Conservation (phyloP, 495 filamentous ascomycete genomes). For the Zalerion maritima region DNA sequence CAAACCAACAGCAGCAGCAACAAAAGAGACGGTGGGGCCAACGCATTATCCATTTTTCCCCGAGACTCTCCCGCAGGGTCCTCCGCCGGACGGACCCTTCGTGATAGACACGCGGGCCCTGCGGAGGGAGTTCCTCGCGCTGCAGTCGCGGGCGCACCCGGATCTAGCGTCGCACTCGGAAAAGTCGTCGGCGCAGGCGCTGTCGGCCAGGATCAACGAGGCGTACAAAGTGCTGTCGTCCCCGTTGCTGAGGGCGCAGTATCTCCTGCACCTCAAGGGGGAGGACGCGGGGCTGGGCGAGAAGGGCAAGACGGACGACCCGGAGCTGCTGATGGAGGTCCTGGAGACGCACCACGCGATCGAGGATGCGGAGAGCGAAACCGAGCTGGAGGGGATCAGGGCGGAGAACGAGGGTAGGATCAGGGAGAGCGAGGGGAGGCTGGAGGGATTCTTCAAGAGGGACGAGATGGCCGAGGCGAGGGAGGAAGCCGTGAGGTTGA, state of each 20-base stretch:
- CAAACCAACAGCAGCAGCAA: no score
- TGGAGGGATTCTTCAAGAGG: constrained; percentile 48
- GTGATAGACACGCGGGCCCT: constrained; percentile 50
- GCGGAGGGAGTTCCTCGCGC: constrained; percentile 68
- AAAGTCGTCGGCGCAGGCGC: constrained; percentile 52
- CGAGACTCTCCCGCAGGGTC: constrained; percentile 58
- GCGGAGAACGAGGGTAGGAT: constrained; percentile 55
- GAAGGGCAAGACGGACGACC: constrained; percentile 49
- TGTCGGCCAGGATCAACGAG: constrained; percentile 69
- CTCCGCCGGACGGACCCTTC: constrained; percentile 69
- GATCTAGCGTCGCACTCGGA: constrained; percentile 33
- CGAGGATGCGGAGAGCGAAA: constrained; percentile 56
- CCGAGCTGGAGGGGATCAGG: constrained; percentile 43
- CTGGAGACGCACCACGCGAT: constrained; percentile 77
- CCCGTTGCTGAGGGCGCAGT: constrained; percentile 70
- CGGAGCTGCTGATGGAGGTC: constrained; percentile 69
- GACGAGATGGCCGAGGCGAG: constrained; percentile 55
- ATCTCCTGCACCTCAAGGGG: constrained; percentile 56
- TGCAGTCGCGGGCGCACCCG: constrained; percentile 70
- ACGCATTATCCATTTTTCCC: constrained; percentile 86
- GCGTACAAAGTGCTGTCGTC: constrained; percentile 71
- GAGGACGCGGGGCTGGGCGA: constrained; percentile 71
- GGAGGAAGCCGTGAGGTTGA: constrained; percentile 56
- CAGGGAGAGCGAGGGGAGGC: constrained; percentile 33
- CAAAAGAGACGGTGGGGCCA: constrained; percentile 1